Evolutionary conservation across 75 land plant species (phyloP).

Genomic region (Sequoia sempervirens): DNA sequence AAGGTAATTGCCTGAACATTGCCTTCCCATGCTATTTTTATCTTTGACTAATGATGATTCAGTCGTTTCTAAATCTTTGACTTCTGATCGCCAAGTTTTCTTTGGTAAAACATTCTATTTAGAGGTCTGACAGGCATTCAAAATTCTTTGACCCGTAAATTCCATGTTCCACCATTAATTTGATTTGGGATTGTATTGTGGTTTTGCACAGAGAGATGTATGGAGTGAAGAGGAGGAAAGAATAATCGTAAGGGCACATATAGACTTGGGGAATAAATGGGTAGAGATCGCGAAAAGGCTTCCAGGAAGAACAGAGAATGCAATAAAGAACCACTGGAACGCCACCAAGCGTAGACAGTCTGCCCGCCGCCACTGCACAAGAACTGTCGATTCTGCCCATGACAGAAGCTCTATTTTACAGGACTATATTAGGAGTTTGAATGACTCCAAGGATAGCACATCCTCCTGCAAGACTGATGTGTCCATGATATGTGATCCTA

Average conservation of each 20-base stretch:
- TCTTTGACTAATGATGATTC: neutral
- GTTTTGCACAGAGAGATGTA: conserved; percentile 38
- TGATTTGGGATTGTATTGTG: neutral
- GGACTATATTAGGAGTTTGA: conserved; percentile 21
- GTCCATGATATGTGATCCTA: neutral
- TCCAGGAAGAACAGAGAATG: conserved; percentile 81
- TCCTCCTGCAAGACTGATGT: neutral
- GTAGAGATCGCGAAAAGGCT: conserved; percentile 78
- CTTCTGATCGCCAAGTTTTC: neutral
- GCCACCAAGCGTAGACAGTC: conserved; percentile 74
- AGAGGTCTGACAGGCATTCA: neutral
- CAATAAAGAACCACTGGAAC: conserved; percentile 85
- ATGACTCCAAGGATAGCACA: neutral
- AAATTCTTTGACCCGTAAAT: neutral
- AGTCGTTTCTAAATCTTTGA: neutral
- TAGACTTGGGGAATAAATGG: conserved; percentile 67
- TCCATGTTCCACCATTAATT: neutral
- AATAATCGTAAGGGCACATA: conserved; percentile 53
- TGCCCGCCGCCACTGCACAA: conserved; percentile 20
- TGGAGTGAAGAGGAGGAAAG: conserved; percentile 78
- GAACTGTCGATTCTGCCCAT: neutral
- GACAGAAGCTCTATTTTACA: conserved; percentile 9
- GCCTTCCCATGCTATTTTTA: neutral
- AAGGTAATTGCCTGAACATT: conserved; percentile 27
- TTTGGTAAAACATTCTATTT: neutral